A percentile compares a stretch with the other conserved stretches of the same genome.
These are phyloP conservation scores for Xylariales sp. DNA, from an alignment of 2,329 filamentous ascomycete species.

Conservation along the genomic window DNA sequence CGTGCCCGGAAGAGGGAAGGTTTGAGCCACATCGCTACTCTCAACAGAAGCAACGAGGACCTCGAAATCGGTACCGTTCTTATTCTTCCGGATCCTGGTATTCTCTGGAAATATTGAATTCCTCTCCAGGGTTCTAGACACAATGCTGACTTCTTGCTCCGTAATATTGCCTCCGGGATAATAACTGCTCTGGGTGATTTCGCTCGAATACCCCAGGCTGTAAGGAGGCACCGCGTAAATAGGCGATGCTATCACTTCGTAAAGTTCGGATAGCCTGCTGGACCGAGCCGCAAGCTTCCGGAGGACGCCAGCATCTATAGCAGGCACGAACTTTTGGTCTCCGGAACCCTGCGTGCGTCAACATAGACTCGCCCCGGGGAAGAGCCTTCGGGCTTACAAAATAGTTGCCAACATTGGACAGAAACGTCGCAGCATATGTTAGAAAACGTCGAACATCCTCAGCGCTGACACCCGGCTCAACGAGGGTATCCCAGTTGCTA, in stretches of 20 bases:
- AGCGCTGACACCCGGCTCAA: conserved; percentile 53
- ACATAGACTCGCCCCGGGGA: background rate
- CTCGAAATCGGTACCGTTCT: conserved; percentile 39
- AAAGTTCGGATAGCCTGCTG: conserved; percentile 55
- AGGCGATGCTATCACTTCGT: conserved; percentile 56
- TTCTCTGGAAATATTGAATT: conserved; percentile 67
- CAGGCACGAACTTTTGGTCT: conserved; percentile 70
- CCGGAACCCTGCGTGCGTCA: conserved; percentile 58
- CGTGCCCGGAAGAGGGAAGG: background rate
- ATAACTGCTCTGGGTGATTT: conserved; percentile 65
- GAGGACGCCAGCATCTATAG: conserved; percentile 54
- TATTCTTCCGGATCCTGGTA: conserved; percentile 62
- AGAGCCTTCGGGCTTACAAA: conserved; percentile 52
- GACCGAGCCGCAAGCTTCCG: conserved; percentile 58
- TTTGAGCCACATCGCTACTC: background rate
- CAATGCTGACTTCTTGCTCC: conserved; percentile 63
- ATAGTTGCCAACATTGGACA: conserved; percentile 71
- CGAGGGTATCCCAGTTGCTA: conserved; percentile 63
- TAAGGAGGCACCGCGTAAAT: conserved; percentile 63
- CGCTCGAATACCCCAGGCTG: conserved; percentile 66
- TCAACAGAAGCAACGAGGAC: conserved; percentile 12
- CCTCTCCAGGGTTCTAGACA: conserved; percentile 62
- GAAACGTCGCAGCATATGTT: conserved; percentile 66
- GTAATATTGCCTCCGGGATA: conserved; percentile 65
- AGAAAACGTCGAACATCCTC: conserved; percentile 63